Percentiles rank a stretch among this genome's conserved stretches.
Conservation (phyloP, 108 stramenopile genomes). For the Cyclostephanos tholiformis region DNA sequence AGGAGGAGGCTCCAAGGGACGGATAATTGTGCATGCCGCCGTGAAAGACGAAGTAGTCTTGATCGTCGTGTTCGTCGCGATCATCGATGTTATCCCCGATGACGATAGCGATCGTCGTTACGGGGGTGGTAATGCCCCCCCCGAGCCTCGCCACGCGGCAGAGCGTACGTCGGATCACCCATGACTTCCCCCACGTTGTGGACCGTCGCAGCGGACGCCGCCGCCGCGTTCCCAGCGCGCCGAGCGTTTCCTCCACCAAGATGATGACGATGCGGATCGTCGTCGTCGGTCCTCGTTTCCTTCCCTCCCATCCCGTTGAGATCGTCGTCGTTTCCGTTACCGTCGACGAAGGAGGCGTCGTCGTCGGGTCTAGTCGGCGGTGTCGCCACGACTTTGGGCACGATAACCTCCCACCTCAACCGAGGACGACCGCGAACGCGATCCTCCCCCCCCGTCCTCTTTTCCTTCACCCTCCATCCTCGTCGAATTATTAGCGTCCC, state of each 20-base stretch:
- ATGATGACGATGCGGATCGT: no score
- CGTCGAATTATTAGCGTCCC: no score
- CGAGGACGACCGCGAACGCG: slow-evolving; percentile 1
- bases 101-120: no score
- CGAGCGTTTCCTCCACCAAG: no score
- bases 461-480: neutral
- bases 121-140: slow-evolving; percentile 44
- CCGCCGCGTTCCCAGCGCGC: no score
- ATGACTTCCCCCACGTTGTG: no score
- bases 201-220: no score
- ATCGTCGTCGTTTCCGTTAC: neutral
- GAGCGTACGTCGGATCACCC: neutral
- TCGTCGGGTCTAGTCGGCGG: neutral
- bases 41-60: slow-evolving; percentile 38
- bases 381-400: slow-evolving; percentile 21
- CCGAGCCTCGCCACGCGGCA: slow-evolving; percentile 45
- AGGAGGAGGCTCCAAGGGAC: no score
- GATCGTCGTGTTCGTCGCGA: no score
- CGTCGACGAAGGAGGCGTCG: neutral
- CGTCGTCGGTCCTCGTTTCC: no score
- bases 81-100: no score
- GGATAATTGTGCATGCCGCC: slow-evolving; percentile 36
- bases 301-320: neutral
- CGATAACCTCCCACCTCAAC: slow-evolving; percentile 35
- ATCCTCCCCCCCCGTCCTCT: slow-evolving; percentile 1